Evolutionary conservation across 2,329 filamentous ascomycete genomes (phyloP), one percentile per base, ranked within the genome.

Genomic region (Gnomoniopsis smithogilvyi): DNA sequence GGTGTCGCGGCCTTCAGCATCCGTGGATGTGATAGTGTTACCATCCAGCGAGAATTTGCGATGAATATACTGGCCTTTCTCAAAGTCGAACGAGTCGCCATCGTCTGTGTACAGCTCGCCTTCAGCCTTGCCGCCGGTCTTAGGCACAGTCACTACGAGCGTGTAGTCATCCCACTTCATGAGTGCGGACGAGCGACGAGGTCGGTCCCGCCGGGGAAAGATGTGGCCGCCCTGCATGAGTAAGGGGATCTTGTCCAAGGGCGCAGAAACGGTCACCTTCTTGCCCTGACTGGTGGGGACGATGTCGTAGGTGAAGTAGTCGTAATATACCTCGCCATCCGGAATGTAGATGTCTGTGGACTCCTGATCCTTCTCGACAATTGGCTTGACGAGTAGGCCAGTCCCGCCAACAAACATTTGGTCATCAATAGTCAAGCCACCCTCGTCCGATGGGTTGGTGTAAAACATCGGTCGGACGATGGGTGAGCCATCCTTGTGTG

Each of bases 111-210:
- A 99, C 8, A 99, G 78, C 51, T 90, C 88, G 30, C 95, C 95
- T 51, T 88, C 83, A 0, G 94, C 79, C 51, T 65, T 62, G 67
- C 87, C 84, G 55, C 89, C 87, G 34, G 83, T 79, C 65, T 85
- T 84, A 65, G 84, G 79, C 17, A 96, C 78, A 0, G 85, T 83
- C 2, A 98, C 80, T 2, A 99, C 87, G 1, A 99, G 84, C 0
- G 95, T 99, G 77, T 96, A 96, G 45, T 96, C 93, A 72, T 99
- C 95, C 73, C 87, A 96, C 67, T 86, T 89, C 95, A 98, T 98
- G 49, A 97, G 80, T 21, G 90, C 87, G 59, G 86, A 90, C 59
- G 92, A 96, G 61, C 94, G 87, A 58, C 95, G 86, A 3, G 93
- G 92, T 24, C 88, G 86, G 68, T 99, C 95, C 64, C 94, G 91